Evolutionary conservation across 805 yeast genomes (phyloP).

Genomic region (Sugiyamaella boreocaroliniensis): DNA sequence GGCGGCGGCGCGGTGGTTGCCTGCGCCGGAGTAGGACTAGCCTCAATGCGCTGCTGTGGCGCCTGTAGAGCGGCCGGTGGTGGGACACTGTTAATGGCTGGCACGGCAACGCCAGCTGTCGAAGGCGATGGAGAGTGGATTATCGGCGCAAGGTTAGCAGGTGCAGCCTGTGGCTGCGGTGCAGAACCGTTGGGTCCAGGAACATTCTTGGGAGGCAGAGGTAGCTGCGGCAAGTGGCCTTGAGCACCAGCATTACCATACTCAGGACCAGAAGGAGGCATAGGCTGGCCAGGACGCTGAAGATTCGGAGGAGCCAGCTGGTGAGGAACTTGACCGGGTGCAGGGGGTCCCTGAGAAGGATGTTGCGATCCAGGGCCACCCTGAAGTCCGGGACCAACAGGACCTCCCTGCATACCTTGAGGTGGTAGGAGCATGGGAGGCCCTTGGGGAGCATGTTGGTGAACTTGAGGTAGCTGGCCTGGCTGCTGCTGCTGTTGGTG

Average conservation of each 20-base stretch:
- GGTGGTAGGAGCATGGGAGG: conserved; percentile 13
- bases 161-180: background rate
- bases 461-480: conserved; percentile 20
- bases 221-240: background rate
- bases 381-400: background rate
- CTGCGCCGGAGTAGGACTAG: background rate
- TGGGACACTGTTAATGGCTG: conserved; percentile 2
- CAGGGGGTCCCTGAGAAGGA: background rate
- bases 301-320: no score
- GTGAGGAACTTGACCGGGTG: no score
- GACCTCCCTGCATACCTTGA: background rate
- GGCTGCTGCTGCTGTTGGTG: conserved; percentile 17
- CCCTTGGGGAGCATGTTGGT: conserved; percentile 19
- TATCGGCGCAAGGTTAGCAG: conserved; percentile 4
- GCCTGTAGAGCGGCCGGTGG: conserved; percentile 4
- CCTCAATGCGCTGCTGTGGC: background rate
- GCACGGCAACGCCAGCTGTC: background rate
- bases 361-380: background rate
- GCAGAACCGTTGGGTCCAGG: background rate
- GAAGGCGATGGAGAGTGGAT: conserved; percentile 1
- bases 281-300: no score
- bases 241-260: no score
- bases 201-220: background rate
- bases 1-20: background rate
- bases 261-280: no score